Percentiles rank a stretch among this genome's conserved stretches.
phyloP scores from a whole-genome alignment of 371 early-diverging fungal genomes.

The Syncephalis plumigaleata region DNA sequence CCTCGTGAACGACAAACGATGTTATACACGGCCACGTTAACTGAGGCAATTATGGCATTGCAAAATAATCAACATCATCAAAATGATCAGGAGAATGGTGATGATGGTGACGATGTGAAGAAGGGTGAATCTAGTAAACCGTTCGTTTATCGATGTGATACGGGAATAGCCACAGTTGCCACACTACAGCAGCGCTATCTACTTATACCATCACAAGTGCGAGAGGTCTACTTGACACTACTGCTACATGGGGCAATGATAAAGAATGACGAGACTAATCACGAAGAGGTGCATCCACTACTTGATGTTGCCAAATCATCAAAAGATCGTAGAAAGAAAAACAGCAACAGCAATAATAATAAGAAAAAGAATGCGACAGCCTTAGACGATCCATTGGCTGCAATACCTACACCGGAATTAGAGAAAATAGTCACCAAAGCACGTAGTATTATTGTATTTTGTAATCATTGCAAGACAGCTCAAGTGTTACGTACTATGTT shows the following conservation, averaged over 20 bases:
- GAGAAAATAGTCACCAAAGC: too few relatives aligned
- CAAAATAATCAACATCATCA: too few relatives aligned
- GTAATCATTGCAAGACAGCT: conserved; percentile 63
- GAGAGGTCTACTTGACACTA: conserved; percentile 75
- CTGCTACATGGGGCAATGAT: conserved; percentile 51
- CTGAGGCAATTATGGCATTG: conserved; percentile 52
- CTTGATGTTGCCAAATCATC: too few relatives aligned
- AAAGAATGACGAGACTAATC: conserved; percentile 32
- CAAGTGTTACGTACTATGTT: conserved; percentile 72
- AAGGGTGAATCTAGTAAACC: conserved; percentile 20
- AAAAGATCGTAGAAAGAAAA: too few relatives aligned
- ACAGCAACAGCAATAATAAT: too few relatives aligned
- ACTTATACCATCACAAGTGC: conserved; percentile 85
- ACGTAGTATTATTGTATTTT: conserved; percentile 64
- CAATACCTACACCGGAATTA: too few relatives aligned
- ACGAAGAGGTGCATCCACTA: too few relatives aligned
- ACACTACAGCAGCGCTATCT: conserved; percentile 81
- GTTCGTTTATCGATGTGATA: conserved; percentile 66
- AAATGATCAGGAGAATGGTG: too few relatives aligned
- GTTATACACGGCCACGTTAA: conserved; percentile 95
- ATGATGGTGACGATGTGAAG: not conserved
- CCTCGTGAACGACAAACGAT: conserved; percentile 80
- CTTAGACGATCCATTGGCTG: too few relatives aligned
- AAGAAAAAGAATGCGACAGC: too few relatives aligned
- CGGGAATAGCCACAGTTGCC: conserved; percentile 61